A percentile compares a stretch with the other conserved stretches of the same genome.
These are phyloP conservation scores for Amanita jacksonii DNA, from an alignment of 768 basidiomycete species.

Conservation along the genomic window DNA sequence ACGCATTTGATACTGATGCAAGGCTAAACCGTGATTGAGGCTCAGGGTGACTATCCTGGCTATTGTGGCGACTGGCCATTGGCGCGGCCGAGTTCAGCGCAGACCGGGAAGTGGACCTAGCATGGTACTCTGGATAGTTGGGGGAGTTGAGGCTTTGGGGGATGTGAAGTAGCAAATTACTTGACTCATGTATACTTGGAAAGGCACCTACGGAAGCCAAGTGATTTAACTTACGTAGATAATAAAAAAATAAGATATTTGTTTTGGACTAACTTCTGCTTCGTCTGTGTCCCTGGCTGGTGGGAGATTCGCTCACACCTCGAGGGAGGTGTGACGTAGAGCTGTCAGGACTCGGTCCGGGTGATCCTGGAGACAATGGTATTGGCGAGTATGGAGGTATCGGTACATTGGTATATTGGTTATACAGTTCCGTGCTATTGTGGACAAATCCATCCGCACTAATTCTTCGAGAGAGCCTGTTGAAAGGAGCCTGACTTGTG, in stretches of 20 bases:
- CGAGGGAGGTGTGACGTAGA: conserved; percentile 6
- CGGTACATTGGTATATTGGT: conserved; percentile 18
- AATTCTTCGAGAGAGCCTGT: conserved; percentile 7
- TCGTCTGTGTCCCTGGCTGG: background rate
- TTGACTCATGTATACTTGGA: conserved; percentile 7
- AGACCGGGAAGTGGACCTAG: background rate
- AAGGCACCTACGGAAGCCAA: background rate
- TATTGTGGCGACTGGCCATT: conserved; percentile 10
- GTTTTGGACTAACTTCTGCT: conserved; percentile 5
- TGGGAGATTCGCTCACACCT: too few relatives aligned
- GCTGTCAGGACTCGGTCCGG: conserved; percentile 3
- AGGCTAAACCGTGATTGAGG: conserved; percentile 41
- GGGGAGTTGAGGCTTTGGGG: background rate
- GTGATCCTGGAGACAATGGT: conserved; percentile 12
- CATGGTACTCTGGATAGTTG: background rate
- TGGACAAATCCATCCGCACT: conserved; percentile 30
- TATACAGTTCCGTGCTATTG: conserved; percentile 22
- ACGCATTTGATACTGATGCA: conserved; percentile 37
- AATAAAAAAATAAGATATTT: background rate
- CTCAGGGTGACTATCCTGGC: conserved; percentile 15
- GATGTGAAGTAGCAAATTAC: conserved; percentile 5
- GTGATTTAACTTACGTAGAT: background rate
- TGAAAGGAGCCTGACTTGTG: conserved; percentile 2
- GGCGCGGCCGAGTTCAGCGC: conserved; percentile 5
- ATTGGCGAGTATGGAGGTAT: conserved; percentile 30